phyloP scores from a whole-genome alignment of 495 filamentous ascomycete genomes.

The Penicillium dipodomyicola region DNA sequence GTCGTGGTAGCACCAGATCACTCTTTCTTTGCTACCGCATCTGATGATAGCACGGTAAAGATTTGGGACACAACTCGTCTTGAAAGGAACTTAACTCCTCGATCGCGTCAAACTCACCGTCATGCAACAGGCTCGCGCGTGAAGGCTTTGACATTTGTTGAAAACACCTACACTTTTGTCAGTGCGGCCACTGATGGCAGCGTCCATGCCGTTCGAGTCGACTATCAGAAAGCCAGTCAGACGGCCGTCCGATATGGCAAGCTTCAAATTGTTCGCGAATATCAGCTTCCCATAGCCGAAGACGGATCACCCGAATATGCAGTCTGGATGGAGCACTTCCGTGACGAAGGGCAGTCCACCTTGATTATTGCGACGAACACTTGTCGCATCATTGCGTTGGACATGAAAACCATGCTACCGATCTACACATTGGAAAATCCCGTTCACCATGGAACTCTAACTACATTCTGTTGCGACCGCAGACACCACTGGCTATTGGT shows the following conservation, averaged over 20 bases:
- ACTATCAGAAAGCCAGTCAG: constrained; percentile 60
- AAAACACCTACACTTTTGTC: constrained; percentile 90
- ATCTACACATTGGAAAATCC: constrained; percentile 84
- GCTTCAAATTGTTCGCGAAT: constrained; percentile 70
- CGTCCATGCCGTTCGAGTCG: constrained; percentile 83
- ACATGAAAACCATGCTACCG: constrained; percentile 82
- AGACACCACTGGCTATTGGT: constrained; percentile 86
- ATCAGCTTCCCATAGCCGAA: constrained; percentile 60
- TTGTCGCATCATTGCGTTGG: constrained; percentile 76
- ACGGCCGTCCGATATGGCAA: constrained; percentile 69
- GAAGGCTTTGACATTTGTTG: constrained; percentile 80
- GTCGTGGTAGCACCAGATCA: constrained; percentile 87
- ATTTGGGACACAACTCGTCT: constrained; percentile 90
- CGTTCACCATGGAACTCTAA: constrained; percentile 89
- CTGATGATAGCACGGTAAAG: constrained; percentile 88
- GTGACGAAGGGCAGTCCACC: constrained; percentile 73
- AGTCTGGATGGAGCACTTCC: constrained; percentile 91
- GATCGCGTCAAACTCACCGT: constrained; percentile 81
- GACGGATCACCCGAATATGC: constrained; percentile 62
- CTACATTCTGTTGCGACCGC: constrained; percentile 83
- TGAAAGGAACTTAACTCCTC: constrained; percentile 83
- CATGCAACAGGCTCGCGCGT: constrained; percentile 70
- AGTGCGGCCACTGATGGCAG: constrained; percentile 88
- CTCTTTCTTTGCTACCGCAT: constrained; percentile 88
- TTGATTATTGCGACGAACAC: constrained; percentile 84